phyloP scores from a whole-genome alignment of 768 basidiomycete genomes.

The Boletus sensibilis region DNA sequence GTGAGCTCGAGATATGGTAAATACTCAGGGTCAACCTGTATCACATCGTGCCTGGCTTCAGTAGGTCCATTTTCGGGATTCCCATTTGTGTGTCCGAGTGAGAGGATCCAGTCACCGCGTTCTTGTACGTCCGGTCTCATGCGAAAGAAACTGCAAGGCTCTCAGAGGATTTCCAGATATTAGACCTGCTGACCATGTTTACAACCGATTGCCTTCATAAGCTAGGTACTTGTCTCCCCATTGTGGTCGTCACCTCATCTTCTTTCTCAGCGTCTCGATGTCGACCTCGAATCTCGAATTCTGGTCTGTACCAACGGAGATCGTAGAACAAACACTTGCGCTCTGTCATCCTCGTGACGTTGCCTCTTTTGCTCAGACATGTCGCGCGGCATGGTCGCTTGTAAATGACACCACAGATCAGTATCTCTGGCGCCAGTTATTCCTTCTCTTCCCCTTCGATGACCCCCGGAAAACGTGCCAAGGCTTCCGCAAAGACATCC shows the following conservation, averaged over 20 bases:
- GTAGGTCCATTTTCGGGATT: neutral
- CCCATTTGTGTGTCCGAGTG: neutral
- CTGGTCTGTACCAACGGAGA: conserved; percentile 44
- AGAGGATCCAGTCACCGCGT: neutral
- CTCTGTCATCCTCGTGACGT: conserved; percentile 59
- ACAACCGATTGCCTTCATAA: neutral
- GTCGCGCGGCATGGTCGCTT: conserved; percentile 45
- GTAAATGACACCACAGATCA: conserved; percentile 52
- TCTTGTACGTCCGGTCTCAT: neutral
- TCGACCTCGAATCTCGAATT: conserved; percentile 11
- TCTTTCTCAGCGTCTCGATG: conserved; percentile 6
- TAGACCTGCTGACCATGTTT: neutral
- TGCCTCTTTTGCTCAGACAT: conserved; percentile 57
- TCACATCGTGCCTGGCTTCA: neutral
- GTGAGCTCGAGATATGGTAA: neutral
- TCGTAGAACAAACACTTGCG: conserved; percentile 56
- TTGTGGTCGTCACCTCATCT: neutral
- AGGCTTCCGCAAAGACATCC: conserved; percentile 9
- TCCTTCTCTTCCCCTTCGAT: conserved; percentile 59
- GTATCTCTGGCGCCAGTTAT: conserved; percentile 69
- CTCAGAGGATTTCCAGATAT: neutral
- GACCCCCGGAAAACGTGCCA: conserved; percentile 48
- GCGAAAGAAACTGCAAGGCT: conserved; percentile 2
- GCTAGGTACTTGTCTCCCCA: neutral
- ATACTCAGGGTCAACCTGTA: neutral